Evolutionary conservation across 2,329 filamentous ascomycete species (phyloP).

Genomic region (Xylaria arbuscula): DNA sequence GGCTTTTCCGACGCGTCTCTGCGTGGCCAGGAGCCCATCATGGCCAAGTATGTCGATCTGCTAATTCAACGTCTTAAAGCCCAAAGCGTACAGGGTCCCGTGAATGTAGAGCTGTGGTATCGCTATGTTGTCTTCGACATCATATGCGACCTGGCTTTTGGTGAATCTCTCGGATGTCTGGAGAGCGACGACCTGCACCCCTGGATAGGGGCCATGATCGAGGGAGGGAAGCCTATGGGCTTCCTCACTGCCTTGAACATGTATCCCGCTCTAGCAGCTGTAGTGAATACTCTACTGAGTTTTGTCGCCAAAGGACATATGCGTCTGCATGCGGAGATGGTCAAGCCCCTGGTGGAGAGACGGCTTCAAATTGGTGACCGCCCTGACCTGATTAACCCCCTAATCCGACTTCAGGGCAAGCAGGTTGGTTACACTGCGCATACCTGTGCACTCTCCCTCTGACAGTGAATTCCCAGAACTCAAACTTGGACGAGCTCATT

Average conservation of each 20-base stretch:
- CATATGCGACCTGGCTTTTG: background rate
- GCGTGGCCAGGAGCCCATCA: background rate
- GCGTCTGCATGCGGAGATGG: background rate
- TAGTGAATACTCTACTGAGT: background rate
- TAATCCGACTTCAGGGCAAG: background rate
- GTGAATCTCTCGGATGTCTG: background rate
- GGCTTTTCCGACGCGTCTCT: background rate
- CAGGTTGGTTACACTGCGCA: background rate
- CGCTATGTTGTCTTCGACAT: background rate
- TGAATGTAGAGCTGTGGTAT: background rate
- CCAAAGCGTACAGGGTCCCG: background rate
- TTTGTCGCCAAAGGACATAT: background rate
- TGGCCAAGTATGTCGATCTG: background rate
- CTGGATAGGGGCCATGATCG: background rate
- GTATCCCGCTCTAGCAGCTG: background rate
- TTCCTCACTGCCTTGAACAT: conserved; percentile 1
- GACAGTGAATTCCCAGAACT: background rate
- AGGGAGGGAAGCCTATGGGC: background rate
- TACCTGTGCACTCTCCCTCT: background rate
- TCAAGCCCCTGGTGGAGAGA: conserved; percentile 1
- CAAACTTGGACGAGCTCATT: background rate
- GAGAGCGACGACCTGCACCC: background rate
- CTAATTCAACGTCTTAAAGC: background rate
- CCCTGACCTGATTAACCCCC: background rate
- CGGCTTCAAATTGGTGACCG: background rate